Conservation (phyloP, 2,329 filamentous ascomycete genomes). For the Fusarium sp. region DNA sequence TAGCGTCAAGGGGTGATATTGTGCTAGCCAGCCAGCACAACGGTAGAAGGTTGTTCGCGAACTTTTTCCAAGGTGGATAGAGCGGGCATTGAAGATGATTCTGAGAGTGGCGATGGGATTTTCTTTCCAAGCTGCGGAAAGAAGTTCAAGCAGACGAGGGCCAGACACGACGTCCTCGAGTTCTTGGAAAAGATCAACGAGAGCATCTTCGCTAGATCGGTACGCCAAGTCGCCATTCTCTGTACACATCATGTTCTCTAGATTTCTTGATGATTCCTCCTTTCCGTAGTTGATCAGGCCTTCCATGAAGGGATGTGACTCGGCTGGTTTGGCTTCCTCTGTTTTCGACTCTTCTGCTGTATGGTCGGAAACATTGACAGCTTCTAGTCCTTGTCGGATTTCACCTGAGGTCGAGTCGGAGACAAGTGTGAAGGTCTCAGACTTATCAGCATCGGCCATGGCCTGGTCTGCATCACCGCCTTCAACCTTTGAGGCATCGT, state of each 20-base stretch:
- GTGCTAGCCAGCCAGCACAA: conserved; percentile 67
- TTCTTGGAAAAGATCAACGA: conserved; percentile 69
- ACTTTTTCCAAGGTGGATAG: conserved; percentile 71
- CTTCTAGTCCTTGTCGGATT: conserved; percentile 36
- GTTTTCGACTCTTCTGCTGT: conserved; percentile 4
- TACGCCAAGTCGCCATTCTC: conserved; percentile 65
- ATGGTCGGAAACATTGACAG: conserved; percentile 25
- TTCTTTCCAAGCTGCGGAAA: conserved; percentile 63
- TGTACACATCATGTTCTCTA: conserved; percentile 63
- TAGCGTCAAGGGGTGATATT: conserved; percentile 67
- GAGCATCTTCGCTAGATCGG: conserved; percentile 58
- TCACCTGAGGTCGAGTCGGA: conserved; percentile 47
- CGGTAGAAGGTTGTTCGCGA: conserved; percentile 63
- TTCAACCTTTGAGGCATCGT: conserved; percentile 8
- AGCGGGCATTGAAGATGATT: conserved; percentile 71
- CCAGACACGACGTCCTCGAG: conserved; percentile 59
- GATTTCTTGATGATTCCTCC: conserved; percentile 27
- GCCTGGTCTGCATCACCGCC: background rate
- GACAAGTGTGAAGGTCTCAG: conserved; percentile 49
- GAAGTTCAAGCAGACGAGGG: conserved; percentile 55
- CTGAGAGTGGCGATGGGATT: conserved; percentile 66
- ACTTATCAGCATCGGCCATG: conserved; percentile 35
- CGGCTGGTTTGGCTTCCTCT: background rate
- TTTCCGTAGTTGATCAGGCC: conserved; percentile 48
- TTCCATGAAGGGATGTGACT: conserved; percentile 53